Percentiles rank a stretch among this genome's conserved stretches.
Conservation (phyloP, 768 basidiomycete genomes). For the Russula emetica region DNA sequence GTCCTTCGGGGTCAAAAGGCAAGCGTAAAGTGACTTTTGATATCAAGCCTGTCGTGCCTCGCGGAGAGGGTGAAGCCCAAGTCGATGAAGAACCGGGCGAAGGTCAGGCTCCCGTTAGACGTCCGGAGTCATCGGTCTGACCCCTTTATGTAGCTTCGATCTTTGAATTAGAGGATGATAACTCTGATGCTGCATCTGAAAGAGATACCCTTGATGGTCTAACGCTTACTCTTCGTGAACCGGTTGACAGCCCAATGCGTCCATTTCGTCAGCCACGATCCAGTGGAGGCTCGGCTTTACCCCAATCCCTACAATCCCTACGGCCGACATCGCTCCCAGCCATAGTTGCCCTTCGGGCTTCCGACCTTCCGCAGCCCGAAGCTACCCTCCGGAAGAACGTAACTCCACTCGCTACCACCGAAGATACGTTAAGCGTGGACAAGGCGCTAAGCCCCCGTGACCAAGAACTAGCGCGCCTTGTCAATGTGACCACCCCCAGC, state of each 20-base stretch:
- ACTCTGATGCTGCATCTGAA: conserved; percentile 34
- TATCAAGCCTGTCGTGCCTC: conserved; percentile 51
- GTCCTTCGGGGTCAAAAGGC: conserved; percentile 38
- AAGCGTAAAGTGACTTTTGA: conserved; percentile 75
- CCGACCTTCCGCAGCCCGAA: conserved; percentile 21
- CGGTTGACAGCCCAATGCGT: conserved; percentile 31
- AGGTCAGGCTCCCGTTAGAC: conserved; percentile 26
- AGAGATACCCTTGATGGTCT: conserved; percentile 33
- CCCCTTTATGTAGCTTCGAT: conserved; percentile 51
- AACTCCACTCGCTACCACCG: background rate
- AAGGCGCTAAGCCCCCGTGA: conserved; percentile 40
- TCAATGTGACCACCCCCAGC: conserved; percentile 67
- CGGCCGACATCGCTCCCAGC: conserved; percentile 67
- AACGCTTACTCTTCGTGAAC: conserved; percentile 38
- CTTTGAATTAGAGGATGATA: conserved; percentile 65
- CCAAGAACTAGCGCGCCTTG: conserved; percentile 52
- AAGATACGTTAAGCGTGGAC: conserved; percentile 20
- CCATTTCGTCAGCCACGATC: conserved; percentile 31
- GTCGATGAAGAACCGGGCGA: conserved; percentile 36
- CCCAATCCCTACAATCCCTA: conserved; percentile 54
- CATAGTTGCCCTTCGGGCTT: conserved; percentile 52
- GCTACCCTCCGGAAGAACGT: conserved; percentile 3
- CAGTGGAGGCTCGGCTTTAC: conserved; percentile 40
- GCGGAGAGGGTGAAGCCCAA: conserved; percentile 32
- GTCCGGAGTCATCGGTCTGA: conserved; percentile 11